phyloP scores from a whole-genome alignment of 1,284 basidiomycete species.

The Vanrija humicola region DNA sequence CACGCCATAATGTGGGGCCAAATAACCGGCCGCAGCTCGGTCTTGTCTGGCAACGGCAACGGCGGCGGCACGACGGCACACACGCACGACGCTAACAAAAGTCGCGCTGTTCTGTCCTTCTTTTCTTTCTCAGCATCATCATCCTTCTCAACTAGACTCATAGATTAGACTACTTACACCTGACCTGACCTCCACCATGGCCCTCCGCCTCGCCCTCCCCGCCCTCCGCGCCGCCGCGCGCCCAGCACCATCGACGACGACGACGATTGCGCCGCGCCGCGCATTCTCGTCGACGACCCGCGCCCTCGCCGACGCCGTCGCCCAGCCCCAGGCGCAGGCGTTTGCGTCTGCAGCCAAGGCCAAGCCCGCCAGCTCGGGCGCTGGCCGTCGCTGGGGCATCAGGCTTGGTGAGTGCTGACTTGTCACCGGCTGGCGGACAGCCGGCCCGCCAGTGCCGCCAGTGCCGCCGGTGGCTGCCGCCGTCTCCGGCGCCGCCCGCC shows the following conservation, averaged over 20 bases:
- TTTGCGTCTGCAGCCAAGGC: no score
- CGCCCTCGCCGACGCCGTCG: background rate
- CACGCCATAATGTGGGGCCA: no score
- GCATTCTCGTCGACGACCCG: background rate
- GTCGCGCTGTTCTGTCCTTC: no score
- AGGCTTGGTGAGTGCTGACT: conserved; percentile 4
- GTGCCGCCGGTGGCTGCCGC: no score
- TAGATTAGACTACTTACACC: background rate
- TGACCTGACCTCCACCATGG: conserved; percentile 1
- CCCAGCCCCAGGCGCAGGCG: background rate
- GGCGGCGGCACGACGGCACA: no score
- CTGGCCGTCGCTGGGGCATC: conserved; percentile 1
- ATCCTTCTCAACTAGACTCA: no score
- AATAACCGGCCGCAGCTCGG: no score
- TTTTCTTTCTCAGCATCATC: background rate
- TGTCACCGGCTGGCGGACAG: background rate
- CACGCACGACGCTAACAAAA: no score
- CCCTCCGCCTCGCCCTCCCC: conserved; percentile 6
- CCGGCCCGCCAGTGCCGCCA: no score
- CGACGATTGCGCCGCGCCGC: background rate
- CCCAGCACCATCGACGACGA: no score
- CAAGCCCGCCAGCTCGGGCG: background rate
- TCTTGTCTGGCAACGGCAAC: no score
- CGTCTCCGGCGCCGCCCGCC: no score
- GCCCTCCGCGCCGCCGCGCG: conserved; percentile 1